Base-by-base conservation (phyloP, 805 yeast species). In the Starmerella riodocensis region DNA sequence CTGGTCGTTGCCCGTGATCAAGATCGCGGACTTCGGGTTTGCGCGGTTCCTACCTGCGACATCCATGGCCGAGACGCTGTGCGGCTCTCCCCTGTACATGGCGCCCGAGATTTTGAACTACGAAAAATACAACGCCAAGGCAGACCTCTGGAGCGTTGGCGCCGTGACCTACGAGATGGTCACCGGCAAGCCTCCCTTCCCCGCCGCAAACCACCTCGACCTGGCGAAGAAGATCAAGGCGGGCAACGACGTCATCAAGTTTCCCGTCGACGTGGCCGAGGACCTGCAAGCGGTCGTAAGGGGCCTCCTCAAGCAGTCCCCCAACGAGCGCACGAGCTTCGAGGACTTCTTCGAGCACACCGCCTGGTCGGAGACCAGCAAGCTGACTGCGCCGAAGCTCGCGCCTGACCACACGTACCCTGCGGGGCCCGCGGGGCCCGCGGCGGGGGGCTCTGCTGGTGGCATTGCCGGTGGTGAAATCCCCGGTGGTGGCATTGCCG, bases 71-170 rank as follows among this genome's bases (percentile, higher is more conserved):
- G 98, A 91, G 57, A 91, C 98, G 1, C 65, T 91, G 49, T 91
- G 98, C 67, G 98, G 98, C 1, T 83, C 94, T 9, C 98, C 98
- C 3, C 69, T 91, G 32, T 91, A 91, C 61, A 91, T 91, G 98
- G 98, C 98, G 0, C 98, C 98, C 0, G 98, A 91, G 61, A 91
- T 91, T 34, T 65, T 91, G 51, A 69, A 93, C 47, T 86, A 83
- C 55, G 96, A 91, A 57, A 91, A 85, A 60, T 91, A 91, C 62
- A 85, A 86, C 51, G 98, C 97, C 4, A 86, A 85, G 57, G 97
- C 96, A 0, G 98, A 91, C 57, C 62, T 91, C 47, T 91, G 98
- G 98, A 85, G 96, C 6, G 94, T 88, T 4, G 98, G 98, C 3
- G 93, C 97, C 1, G 97, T 91, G 1, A 63, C 86, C 11, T 91